Evolutionary conservation across 2,329 filamentous ascomycete species (phyloP), one percentile per base, ranked within the genome.

Genomic region (Trematosphaeria pertusa): DNA sequence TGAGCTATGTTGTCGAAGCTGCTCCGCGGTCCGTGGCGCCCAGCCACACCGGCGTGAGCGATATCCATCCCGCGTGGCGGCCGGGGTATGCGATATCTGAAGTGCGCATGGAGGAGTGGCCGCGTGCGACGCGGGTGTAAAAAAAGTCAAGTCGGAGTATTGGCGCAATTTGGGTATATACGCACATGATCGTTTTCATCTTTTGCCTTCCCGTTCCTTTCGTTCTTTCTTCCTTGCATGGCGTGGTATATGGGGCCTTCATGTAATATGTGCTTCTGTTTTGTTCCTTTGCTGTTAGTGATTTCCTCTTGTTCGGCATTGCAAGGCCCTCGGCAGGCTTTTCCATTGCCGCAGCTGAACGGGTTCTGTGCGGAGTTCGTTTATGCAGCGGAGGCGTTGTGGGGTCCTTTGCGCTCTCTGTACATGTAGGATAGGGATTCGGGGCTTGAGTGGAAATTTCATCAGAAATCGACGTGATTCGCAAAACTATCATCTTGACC

Each of bases 1-100:
- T 91, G 4, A 80, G 81, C 20, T 91, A 91, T 64, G 82, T 89
- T 11, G 77, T 90, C 4, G 84, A 89, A 56, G 86, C 85, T 0
- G 80, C 79, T 45, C 84, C 65, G 7, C 21, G 67, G 19, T 58
- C 48, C n/a, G 45, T 54, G 1, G 60, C 59, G 8, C 50, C 56
- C 30, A 59, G 50, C 21, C 43, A 53, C 15, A 44, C 59, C 11
- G 62, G 63, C 1, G 50, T 66, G 2, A 69, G 64, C 37, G 69
- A 70, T 42, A 63, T 72, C 9, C 69, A 72, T 54, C 69, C 69
- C 21, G 69, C 69, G 26, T 72, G 67, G 68, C 48, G 69, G 15
- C 63, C 67, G 0, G 68, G 67, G 18, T 69, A 63, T 50, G 62
- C 62, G 1, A 54, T 68, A 41, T 59, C 56, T 39, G 64, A 65